Evolutionary conservation across 1,284 basidiomycete species (phyloP), one percentile per base, ranked within the genome.

Genomic region (Tetrapyrgos nigripes): DNA sequence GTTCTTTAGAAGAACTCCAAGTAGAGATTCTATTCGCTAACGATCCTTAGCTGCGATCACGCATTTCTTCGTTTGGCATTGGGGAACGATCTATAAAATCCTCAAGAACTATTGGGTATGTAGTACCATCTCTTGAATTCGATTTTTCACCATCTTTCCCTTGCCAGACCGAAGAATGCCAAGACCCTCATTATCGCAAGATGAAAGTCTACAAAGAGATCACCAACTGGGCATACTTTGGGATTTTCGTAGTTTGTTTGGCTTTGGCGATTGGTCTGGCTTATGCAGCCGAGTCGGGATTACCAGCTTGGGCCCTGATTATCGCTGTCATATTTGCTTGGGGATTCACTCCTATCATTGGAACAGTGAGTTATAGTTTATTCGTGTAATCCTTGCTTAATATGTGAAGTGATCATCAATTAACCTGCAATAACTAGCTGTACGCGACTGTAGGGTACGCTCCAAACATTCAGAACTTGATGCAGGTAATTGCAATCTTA

Each of bases 141-240:
- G 11, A 33, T 14, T 21, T 2, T 21, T 35, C 31, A 17, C 10
- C 26, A 35, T 17, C 23, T 47, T 17, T 4, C n/a, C n/a, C n/a
- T n/a, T n/a, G n/a, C 21, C 28, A 64, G 56, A 53, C 50, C 31
- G 24, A 48, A 23, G 68, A 71, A 64, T 74, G 71, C 66, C 53
- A 66, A 35, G 74, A 75, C 60, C 65, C 67, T 28, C 76, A 77
- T 61, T 74, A 71, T 61, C 69, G 73, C 65, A 76, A 79, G 69
- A 82, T 82, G 78, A 78, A 61, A 55, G 70, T 71, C 19, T 83
- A 83, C 72, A 73, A 74, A 62, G 77, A 77, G 59, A 77, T 81
- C 24, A 80, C 79, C 29, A 74, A 76, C 63, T 82, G 76, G 75
- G 81, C 79, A 77, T 84, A 80, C 70, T 60, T 73, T n/a, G 51